Conservation (phyloP, 2,329 filamentous ascomycete genomes). For the Ophiostoma montium region DNA sequence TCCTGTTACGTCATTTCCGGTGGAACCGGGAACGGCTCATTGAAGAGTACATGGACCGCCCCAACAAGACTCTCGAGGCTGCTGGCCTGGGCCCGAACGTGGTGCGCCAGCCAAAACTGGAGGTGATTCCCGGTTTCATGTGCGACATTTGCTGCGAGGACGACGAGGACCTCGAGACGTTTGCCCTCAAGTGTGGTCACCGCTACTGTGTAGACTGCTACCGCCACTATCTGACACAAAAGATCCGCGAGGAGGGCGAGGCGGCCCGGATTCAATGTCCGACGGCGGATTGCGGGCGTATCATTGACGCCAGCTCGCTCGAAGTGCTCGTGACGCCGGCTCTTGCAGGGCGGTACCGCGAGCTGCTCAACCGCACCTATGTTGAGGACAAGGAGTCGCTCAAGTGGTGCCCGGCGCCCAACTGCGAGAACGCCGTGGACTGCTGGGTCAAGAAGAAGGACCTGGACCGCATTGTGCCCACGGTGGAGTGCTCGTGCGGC, state of each 20-base stretch:
- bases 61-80: constrained; percentile 64
- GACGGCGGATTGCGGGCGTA: constrained; percentile 70
- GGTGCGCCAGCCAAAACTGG: constrained; percentile 49
- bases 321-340: constrained; percentile 55
- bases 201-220: constrained; percentile 91
- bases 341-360: constrained; percentile 54
- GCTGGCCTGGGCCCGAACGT: constrained; percentile 63
- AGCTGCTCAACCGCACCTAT: constrained; percentile 81
- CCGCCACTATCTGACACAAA: constrained; percentile 76
- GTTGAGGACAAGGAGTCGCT: constrained; percentile 93
- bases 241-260: constrained; percentile 91
- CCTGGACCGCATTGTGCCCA: constrained; percentile 71
- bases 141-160: constrained; percentile 98
- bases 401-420: constrained; percentile 97
- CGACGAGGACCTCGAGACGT: constrained; percentile 58
- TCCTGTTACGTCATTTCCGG: constrained; percentile 73
- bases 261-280: constrained; percentile 91
- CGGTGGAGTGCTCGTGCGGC: constrained; percentile 72
- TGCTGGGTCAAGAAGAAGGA: constrained; percentile 82
- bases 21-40: constrained; percentile 97
- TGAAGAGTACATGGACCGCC: constrained; percentile 89
- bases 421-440: constrained; percentile 86
- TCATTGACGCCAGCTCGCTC: constrained; percentile 81
- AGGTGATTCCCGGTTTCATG: constrained; percentile 60
- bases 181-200: constrained; percentile 90